Conservation (phyloP, 164 flowering plant species). For the Stephania japonica region DNA sequence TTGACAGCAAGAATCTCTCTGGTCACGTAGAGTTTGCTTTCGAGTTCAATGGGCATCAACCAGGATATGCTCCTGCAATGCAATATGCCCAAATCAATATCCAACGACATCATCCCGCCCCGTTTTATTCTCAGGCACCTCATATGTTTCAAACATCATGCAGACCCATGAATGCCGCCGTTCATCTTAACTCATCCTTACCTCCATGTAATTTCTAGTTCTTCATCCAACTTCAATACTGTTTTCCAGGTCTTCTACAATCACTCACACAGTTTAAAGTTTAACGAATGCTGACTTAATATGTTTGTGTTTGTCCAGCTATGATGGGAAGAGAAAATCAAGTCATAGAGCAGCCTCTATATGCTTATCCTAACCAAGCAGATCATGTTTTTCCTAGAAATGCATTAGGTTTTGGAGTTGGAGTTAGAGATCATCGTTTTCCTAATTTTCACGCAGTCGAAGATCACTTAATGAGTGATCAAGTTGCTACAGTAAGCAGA, state of each 20-base stretch:
- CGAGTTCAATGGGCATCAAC: conserved; percentile 4
- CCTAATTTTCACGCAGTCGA: background rate
- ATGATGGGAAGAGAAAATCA: background rate
- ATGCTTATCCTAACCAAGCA: conserved; percentile 3
- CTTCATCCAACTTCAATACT: background rate
- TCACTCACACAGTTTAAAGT: background rate
- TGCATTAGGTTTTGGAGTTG: background rate
- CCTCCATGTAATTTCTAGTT: conserved; percentile 15
- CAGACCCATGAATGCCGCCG: background rate
- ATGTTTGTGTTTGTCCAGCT: background rate
- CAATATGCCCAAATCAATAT: conserved; percentile 9
- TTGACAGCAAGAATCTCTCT: background rate
- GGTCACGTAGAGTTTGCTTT: conserved; percentile 6
- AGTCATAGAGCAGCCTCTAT: conserved; percentile 5
- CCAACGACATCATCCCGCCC: background rate
- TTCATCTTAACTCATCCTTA: background rate
- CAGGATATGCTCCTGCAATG: conserved; percentile 4
- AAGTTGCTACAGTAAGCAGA: background rate
- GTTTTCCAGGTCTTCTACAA: background rate
- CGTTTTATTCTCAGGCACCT: conserved; percentile 8
- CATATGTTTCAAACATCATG: background rate
- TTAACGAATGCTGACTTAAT: no score
- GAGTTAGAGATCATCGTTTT: no score
- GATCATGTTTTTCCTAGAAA: background rate
- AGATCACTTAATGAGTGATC: conserved; percentile 7